Evolutionary conservation across 331 rosid species (phyloP).

Genomic region (Erythrophleum ivorense): DNA sequence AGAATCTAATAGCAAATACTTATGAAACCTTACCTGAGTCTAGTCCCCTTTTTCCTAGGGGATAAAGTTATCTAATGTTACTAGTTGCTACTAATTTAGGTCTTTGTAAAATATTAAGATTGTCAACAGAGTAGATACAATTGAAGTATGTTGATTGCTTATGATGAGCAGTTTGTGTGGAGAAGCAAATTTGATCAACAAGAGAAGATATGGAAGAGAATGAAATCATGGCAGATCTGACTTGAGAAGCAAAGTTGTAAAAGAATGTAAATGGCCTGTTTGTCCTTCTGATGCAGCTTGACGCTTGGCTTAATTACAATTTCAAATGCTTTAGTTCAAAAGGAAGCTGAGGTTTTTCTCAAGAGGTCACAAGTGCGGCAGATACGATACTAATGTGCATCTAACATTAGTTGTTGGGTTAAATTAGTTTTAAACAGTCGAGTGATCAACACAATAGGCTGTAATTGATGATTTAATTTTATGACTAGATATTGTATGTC

Average conservation of each 20-base stretch:
- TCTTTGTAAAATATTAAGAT: constrained; percentile 32
- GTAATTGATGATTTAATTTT: constrained; percentile 32
- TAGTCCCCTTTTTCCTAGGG: not conserved
- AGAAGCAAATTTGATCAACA: constrained; percentile 23
- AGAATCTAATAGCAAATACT: not conserved
- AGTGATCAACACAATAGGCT: constrained; percentile 6
- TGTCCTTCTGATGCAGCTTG: constrained; percentile 33
- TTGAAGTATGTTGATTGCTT: constrained; percentile 17
- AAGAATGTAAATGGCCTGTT: constrained; percentile 18
- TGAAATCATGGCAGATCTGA: constrained; percentile 30
- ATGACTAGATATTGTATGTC: constrained; percentile 16
- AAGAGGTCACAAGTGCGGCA: constrained; percentile 9
- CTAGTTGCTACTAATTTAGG: constrained; percentile 13
- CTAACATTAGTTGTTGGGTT: constrained; percentile 23
- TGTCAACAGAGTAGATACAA: not conserved
- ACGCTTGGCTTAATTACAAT: constrained; percentile 19
- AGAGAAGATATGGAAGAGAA: constrained; percentile 17
- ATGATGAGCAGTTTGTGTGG: constrained; percentile 34
- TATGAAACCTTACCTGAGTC: not conserved
- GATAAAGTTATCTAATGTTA: not conserved
- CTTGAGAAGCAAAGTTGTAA: constrained; percentile 6
- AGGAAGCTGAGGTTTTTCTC: constrained; percentile 35
- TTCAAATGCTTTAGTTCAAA: constrained; percentile 33
- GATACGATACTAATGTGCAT: constrained; percentile 10
- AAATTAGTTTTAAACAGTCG: constrained; percentile 27